Evolutionary conservation across 1,284 basidiomycete genomes (phyloP).

Genomic region (Phellopilus nigrolimitatus): DNA sequence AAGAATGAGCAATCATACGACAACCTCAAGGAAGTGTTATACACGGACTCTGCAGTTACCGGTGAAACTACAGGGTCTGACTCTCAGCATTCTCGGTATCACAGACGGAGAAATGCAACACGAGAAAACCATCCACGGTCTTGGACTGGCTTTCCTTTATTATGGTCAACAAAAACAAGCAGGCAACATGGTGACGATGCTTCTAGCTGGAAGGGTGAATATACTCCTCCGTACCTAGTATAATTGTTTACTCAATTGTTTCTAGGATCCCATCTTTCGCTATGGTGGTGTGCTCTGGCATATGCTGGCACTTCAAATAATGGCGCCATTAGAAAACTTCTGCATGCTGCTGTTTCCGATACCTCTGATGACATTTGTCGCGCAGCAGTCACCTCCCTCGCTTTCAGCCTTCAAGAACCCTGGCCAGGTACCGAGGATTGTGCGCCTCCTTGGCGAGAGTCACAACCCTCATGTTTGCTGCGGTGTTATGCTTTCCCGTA

Average conservation of each 20-base stretch:
- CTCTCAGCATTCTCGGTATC: conserved; percentile 88
- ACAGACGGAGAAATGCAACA: conserved; percentile 90
- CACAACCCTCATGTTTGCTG: conserved; percentile 96
- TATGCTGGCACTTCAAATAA: conserved; percentile 96
- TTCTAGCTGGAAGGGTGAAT: conserved; percentile 81
- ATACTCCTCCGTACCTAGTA: conserved; percentile 8
- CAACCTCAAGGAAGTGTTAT: too few relatives aligned
- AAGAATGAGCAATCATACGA: too few relatives aligned
- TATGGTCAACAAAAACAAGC: conserved; percentile 91
- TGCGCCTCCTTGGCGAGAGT: conserved; percentile 92
- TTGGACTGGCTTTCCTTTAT: conserved; percentile 86
- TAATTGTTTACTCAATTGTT: conserved; percentile 32
- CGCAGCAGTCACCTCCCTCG: conserved; percentile 90
- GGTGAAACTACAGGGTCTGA: conserved; percentile 93
- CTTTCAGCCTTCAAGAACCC: conserved; percentile 96
- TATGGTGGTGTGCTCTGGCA: conserved; percentile 95
- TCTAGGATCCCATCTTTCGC: too few relatives aligned
- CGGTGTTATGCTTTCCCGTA: conserved; percentile 90
- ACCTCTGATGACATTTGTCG: conserved; percentile 94
- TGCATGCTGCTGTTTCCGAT: conserved; percentile 95
- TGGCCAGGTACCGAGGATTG: conserved; percentile 87
- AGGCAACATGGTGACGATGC: conserved; percentile 66
- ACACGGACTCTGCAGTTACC: too few relatives aligned
- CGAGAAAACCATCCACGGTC: conserved; percentile 95
- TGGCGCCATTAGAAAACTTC: conserved; percentile 79